Evolutionary conservation across 129 eudicot species (phyloP), one percentile per base, ranked within the genome.

Genomic region (Chrysanthemum makinoi): DNA sequence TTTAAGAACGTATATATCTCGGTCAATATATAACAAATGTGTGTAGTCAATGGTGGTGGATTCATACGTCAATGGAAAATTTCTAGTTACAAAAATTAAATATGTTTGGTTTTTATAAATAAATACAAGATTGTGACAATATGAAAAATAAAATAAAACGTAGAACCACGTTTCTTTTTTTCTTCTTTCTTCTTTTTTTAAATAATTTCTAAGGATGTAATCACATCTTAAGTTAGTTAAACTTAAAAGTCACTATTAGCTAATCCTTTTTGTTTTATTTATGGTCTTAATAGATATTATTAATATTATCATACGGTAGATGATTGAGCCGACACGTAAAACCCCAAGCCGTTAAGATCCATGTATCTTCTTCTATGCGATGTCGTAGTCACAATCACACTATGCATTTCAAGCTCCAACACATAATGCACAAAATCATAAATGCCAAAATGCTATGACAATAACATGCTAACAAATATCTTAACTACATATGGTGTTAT

Each of bases 371-470:
- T 18, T 53, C 35, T 62, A 17, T 39, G 59, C 48, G 61, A 50
- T 8, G 54, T 74, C 64, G 30, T 53, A 65, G 62, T 74, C 72
- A 53, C 65, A 65, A 73, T 74, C 72, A 53, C 65, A 65, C 22
- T 65, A 63, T 75, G 58, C 66, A 43, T 20, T 12, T 33, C 33
- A 13, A 67, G 35, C 57, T 66, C 39, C 67, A 54, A 54, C 72
- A 75, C 66, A 20, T 46, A 75, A 22, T 51, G 18, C 64, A 14
- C 16, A 65, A 20, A 22, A 55, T 75, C 73, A 66, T 75, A 56
- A 66, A 75, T 67, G 74, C 51, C 59, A 49, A 57, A 64, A 67
- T 66, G 49, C 59, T 26, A 57, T 17, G 66, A 67, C 33, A 75
- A 67, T 26, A 39, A 66, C 72, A 44, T 28, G 20, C 12, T 66